Evolutionary conservation across 306 rosid genomes (phyloP).

Genomic region (Psophocarpus tetragonolobus): DNA sequence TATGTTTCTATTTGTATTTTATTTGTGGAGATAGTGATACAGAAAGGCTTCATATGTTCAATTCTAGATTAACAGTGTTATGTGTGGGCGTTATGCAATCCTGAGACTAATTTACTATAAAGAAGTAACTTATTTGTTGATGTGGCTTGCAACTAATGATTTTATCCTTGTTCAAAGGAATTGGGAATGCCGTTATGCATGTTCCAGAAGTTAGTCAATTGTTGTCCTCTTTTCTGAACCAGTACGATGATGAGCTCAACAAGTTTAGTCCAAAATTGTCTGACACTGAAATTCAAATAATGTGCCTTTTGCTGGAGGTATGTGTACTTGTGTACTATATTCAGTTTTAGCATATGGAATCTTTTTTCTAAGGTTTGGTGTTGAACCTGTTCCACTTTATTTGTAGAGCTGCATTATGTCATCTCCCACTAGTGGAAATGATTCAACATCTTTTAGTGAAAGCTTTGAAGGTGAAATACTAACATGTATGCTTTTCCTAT

Average conservation of each 20-base stretch:
- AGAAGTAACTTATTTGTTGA: conserved; percentile 19
- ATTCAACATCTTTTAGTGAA: conserved; percentile 54
- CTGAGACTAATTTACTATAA: background rate
- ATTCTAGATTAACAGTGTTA: background rate
- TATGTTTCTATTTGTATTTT: background rate
- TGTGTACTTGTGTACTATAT: conserved; percentile 15
- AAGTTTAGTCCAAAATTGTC: conserved; percentile 53
- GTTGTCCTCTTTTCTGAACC: conserved; percentile 55
- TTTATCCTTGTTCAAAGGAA: conserved; percentile 78
- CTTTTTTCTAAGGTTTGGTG: conserved; percentile 23
- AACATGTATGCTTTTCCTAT: conserved; percentile 26
- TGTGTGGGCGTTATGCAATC: conserved; percentile 1
- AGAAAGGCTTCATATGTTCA: background rate
- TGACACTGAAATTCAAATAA: conserved; percentile 59
- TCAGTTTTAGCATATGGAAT: conserved; percentile 9
- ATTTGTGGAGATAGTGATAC: background rate
- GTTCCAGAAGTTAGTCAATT: conserved; percentile 54
- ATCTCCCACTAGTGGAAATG: conserved; percentile 55
- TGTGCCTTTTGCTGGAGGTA: conserved; percentile 87
- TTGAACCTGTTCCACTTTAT: conserved; percentile 28
- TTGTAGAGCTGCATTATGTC: conserved; percentile 67
- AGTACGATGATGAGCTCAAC: conserved; percentile 39
- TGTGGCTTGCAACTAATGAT: conserved; percentile 67
- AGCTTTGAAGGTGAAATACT: conserved; percentile 64
- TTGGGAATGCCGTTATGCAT: conserved; percentile 60